These are phyloP conservation scores for Lentithecium fluviatile DNA, from an alignment of 495 filamentous ascomycete species.

Conservation along the genomic window DNA sequence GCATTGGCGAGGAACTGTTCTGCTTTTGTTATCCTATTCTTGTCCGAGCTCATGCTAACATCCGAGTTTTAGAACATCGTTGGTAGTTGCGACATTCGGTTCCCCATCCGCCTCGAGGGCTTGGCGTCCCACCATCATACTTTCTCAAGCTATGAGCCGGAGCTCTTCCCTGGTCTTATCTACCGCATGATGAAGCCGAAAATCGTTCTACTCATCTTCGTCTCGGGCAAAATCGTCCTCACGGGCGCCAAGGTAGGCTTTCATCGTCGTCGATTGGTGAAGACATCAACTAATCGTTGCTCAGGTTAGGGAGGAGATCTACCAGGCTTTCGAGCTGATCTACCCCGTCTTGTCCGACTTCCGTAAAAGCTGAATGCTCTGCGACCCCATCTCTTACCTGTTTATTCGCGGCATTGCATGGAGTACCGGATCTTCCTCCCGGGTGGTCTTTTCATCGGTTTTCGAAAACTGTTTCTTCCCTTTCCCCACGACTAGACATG, in stretches of 20 bases:
- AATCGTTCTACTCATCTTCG: slow-evolving; percentile 98
- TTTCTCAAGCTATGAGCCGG: slow-evolving; percentile 98
- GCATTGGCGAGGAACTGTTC: no score
- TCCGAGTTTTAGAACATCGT: slow-evolving; percentile 99
- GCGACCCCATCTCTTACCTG: not conserved
- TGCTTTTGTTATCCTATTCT: no score
- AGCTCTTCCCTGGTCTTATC: slow-evolving; percentile 95
- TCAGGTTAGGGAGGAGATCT: slow-evolving; percentile 98
- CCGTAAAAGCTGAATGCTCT: slow-evolving; percentile 42
- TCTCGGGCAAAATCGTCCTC: slow-evolving; percentile 98
- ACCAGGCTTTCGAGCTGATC: slow-evolving; percentile 98
- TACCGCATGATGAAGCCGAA: slow-evolving; percentile 99
- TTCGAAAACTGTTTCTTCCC: not conserved
- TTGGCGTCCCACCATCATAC: slow-evolving; percentile 95
- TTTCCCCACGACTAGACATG: not conserved
- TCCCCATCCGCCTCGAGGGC: slow-evolving; percentile 95
- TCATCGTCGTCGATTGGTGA: no score
- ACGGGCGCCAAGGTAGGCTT: no score
- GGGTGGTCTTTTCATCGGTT: not conserved
- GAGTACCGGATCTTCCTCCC: slow-evolving; percentile 26
- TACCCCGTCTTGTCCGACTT: slow-evolving; percentile 86
- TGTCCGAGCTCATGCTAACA: no score
- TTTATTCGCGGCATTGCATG: slow-evolving; percentile 39
- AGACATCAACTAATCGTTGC: slow-evolving; percentile 96
- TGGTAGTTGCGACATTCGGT: slow-evolving; percentile 98